Conservation (phyloP, 352 stramenopile genomes). For the Saprolegnia parasitica region DNA sequence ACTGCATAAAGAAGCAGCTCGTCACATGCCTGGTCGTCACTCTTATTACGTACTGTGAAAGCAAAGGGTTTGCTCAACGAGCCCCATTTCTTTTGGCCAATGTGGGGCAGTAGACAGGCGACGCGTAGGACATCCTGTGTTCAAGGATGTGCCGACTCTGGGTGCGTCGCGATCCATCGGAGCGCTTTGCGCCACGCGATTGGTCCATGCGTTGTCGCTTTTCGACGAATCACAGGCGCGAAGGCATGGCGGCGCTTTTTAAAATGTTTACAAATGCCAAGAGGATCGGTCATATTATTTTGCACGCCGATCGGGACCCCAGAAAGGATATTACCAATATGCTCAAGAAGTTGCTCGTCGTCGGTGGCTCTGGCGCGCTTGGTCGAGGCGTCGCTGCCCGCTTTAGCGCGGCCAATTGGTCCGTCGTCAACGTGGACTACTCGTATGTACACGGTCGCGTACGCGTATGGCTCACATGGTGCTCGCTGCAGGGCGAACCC, state of each 20-base stretch:
- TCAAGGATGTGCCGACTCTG: no score
- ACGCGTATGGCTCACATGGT: background rate
- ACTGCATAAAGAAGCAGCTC: background rate
- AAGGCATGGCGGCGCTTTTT: background rate
- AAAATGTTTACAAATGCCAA: slow-evolving; percentile 21
- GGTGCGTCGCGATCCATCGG: no score
- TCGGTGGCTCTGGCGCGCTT: slow-evolving; percentile 68
- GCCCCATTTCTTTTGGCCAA: no score
- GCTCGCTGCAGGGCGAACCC: slow-evolving; percentile 41
- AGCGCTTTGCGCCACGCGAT: no score
- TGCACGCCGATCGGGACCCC: background rate
- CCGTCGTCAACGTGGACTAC: slow-evolving; percentile 69
- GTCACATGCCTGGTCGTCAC: no score
- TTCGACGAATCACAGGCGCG: background rate
- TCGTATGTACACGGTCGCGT: slow-evolving; percentile 31
- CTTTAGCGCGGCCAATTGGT: slow-evolving; percentile 64
- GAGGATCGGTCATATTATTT: background rate
- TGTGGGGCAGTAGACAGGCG: no score
- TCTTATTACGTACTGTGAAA: no score
- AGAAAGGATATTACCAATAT: slow-evolving; percentile 25
- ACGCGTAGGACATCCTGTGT: no score
- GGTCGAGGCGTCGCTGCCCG: slow-evolving; percentile 56
- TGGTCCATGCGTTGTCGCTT: background rate
- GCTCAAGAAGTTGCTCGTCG: slow-evolving; percentile 64
- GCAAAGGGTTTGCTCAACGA: no score